phyloP scores from a whole-genome alignment of 805 yeast species.

The Suhomyces xylopsoci region DNA sequence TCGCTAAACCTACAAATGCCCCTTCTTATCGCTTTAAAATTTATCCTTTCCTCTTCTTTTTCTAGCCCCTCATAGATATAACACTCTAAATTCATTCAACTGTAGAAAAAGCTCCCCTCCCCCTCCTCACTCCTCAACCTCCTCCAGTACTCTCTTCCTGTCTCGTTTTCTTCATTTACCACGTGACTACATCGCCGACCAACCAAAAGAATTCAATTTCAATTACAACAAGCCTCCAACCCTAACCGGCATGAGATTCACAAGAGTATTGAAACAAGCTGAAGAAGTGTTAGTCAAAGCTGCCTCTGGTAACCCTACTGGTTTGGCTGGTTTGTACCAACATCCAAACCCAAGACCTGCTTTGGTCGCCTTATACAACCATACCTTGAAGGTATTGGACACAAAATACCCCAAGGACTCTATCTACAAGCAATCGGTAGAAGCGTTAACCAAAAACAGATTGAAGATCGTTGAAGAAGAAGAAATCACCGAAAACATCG shows the following conservation, averaged over 20 bases:
- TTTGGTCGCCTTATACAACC: constrained; percentile 62
- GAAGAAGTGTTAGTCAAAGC: constrained; percentile 57
- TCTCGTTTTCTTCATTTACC: not conserved
- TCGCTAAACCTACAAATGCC: too few relatives aligned
- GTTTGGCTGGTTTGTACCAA: constrained; percentile 71
- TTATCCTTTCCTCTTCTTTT: too few relatives aligned
- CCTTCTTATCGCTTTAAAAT: too few relatives aligned
- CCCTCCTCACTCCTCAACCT: not conserved
- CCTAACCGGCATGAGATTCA: constrained; percentile 33
- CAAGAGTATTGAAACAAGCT: constrained; percentile 41
- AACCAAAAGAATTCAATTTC: constrained; percentile 6
- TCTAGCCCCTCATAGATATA: too few relatives aligned
- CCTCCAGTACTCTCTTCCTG: not conserved
- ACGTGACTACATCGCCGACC: constrained; percentile 4
- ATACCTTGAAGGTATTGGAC: constrained; percentile 58
- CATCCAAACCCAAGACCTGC: constrained; percentile 87
- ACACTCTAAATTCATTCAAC: too few relatives aligned
- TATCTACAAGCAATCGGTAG: constrained; percentile 74
- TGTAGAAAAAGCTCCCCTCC: too few relatives aligned
- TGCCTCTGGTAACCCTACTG: constrained; percentile 70
- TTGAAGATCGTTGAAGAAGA: constrained; percentile 60
- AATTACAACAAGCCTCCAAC: not conserved
- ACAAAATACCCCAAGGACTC: constrained; percentile 66
- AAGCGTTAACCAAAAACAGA: constrained; percentile 67
- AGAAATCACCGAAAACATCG: constrained; percentile 64